phyloP scores from a whole-genome alignment of 192 early-diverging fungal species.

The Mortierella claussenii region DNA sequence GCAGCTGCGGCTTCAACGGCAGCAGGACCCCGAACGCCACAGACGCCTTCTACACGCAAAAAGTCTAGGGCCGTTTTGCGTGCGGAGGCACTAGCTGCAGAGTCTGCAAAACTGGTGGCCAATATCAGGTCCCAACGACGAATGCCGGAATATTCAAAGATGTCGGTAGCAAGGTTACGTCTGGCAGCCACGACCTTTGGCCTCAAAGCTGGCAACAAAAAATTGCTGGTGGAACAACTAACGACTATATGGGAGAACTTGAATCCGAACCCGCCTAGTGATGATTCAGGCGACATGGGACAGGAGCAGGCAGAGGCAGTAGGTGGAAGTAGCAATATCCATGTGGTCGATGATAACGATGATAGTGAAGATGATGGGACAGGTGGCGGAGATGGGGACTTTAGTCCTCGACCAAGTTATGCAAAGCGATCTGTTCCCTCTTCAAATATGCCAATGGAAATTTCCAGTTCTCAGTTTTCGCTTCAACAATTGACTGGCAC shows the following conservation, averaged over 20 bases:
- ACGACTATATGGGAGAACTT: conserved; percentile 20
- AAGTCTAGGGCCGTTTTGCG: neutral
- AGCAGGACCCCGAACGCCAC: conserved; percentile 2
- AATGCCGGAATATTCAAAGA: conserved; percentile 18
- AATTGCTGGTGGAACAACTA: conserved; percentile 21
- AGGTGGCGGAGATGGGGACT: neutral
- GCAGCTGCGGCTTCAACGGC: neutral
- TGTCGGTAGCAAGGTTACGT: conserved; percentile 22
- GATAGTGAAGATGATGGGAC: neutral
- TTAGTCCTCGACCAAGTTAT: neutral
- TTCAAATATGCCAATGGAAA: neutral
- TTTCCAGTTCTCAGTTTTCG: neutral
- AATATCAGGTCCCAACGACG: conserved; percentile 4
- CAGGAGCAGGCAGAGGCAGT: neutral
- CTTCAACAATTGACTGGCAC: too few species aligned
- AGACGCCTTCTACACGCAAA: too few species aligned
- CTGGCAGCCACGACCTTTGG: conserved; percentile 26
- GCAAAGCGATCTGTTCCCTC: neutral
- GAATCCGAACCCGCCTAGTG: neutral
- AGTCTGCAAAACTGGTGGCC: conserved; percentile 20
- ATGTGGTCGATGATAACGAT: neutral
- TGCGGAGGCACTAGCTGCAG: conserved; percentile 16
- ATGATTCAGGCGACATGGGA: neutral
- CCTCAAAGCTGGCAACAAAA: conserved; percentile 22
- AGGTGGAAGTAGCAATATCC: neutral